phyloP scores from a whole-genome alignment of 164 flowering plant species.

The Stephania japonica region DNA sequence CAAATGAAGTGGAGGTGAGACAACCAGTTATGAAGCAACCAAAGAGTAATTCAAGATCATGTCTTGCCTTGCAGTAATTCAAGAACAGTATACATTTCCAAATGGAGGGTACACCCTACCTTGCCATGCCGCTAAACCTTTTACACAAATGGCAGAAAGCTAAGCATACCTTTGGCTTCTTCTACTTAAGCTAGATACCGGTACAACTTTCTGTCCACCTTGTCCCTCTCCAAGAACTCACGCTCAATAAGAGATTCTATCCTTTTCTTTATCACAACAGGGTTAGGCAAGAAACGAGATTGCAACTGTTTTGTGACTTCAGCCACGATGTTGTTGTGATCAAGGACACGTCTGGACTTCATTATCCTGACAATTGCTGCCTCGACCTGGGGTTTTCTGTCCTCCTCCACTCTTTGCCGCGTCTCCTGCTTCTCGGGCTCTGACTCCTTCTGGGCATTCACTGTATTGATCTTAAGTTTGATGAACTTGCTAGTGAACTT shows the following conservation, averaged over 20 bases:
- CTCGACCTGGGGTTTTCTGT: constrained; percentile 91
- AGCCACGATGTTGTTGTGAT: constrained; percentile 80
- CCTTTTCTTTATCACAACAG: constrained; percentile 87
- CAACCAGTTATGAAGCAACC: neutral
- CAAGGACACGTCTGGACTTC: constrained; percentile 80
- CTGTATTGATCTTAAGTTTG: constrained; percentile 93
- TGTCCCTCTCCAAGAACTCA: constrained; percentile 94
- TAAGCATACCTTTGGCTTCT: neutral
- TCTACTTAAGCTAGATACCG: constrained; percentile 73
- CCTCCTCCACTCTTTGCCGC: constrained; percentile 93
- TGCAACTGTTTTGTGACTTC: constrained; percentile 98
- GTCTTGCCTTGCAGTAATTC: too few relatives aligned
- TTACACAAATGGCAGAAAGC: neutral
- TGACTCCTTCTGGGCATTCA: constrained; percentile 95
- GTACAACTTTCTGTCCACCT: constrained; percentile 63
- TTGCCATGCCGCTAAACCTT: neutral
- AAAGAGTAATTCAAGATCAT: too few relatives aligned
- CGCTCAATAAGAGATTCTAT: constrained; percentile 95
- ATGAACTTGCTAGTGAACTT: constrained; percentile 78
- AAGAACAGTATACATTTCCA: constrained; percentile 16
- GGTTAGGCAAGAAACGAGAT: constrained; percentile 82
- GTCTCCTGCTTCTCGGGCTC: constrained; percentile 98
- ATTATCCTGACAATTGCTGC: constrained; percentile 94
- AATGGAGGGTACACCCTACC: constrained; percentile 19
- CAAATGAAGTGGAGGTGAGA: neutral